Evolutionary conservation across 2,329 filamentous ascomycete genomes (phyloP).

Genomic region (Bipolaris gigantea): DNA sequence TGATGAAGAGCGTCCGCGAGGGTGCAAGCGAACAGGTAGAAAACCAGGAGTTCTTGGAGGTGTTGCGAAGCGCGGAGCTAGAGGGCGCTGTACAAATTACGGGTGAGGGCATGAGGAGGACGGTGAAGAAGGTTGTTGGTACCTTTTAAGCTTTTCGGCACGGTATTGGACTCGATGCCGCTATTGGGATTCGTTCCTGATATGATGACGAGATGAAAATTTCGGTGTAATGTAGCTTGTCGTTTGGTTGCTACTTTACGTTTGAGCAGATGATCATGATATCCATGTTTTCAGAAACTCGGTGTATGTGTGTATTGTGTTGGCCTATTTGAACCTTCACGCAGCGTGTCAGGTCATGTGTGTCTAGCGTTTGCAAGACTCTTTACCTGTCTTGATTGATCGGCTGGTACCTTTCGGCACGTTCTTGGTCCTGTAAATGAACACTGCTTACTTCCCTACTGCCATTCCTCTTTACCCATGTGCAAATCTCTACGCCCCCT

Average conservation of each 20-base stretch:
- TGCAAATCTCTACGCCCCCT: too few relatives aligned
- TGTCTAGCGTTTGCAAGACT: too few relatives aligned
- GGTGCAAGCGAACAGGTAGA: constrained; percentile 63
- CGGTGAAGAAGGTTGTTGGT: constrained; percentile 68
- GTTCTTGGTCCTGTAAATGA: too few relatives aligned
- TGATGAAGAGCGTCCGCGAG: constrained; percentile 71
- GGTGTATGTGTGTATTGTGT: neutral
- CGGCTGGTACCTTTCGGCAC: too few relatives aligned
- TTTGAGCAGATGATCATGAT: neutral
- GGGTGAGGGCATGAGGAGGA: constrained; percentile 83
- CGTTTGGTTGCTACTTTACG: neutral
- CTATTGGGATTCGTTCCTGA: neutral
- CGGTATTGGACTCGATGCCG: neutral
- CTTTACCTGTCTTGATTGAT: too few relatives aligned
- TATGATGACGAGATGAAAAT: neutral
- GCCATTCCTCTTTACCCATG: too few relatives aligned
- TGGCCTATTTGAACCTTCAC: too few relatives aligned
- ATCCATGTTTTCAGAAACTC: neutral
- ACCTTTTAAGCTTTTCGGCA: constrained; percentile 21
- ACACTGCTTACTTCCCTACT: too few relatives aligned
- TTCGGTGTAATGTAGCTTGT: neutral
- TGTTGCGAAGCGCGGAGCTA: constrained; percentile 75
- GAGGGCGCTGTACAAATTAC: constrained; percentile 80
- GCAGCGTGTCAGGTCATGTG: too few relatives aligned
- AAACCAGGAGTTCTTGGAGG: constrained; percentile 78